Percentiles rank a stretch among this genome's conserved stretches.
phyloP scores from a whole-genome alignment of 2,329 filamentous ascomycete genomes.

The Colletotrichum zoysiae region DNA sequence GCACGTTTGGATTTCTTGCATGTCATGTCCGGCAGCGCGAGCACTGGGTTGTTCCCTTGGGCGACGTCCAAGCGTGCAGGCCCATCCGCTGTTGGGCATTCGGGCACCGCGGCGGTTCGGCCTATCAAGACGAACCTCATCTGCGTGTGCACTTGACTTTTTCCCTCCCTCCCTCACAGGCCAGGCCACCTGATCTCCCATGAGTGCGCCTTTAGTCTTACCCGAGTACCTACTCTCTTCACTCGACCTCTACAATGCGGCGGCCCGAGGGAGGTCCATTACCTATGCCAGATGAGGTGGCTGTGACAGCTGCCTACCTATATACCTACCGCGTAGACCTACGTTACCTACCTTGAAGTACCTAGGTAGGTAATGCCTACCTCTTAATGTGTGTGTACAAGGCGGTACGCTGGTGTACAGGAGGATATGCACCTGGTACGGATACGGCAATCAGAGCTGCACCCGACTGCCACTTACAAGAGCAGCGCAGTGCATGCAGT shows the following conservation, averaged over 20 bases:
- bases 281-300: neutral
- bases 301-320: neutral
- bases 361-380: no score
- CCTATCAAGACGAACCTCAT: slow-evolving; percentile 33
- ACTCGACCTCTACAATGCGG: neutral
- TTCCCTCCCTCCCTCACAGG: neutral
- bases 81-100: slow-evolving; percentile 28
- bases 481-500: neutral
- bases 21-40: neutral
- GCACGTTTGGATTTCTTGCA: slow-evolving; percentile 39
- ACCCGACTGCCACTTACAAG: slow-evolving; percentile 4
- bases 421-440: neutral
- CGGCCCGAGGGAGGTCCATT: neutral
- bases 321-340: no score
- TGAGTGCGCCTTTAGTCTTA: neutral
- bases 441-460: neutral
- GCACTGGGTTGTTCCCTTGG: slow-evolving; percentile 36
- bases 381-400: neutral
- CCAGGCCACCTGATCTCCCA: slow-evolving; percentile 20
- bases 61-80: slow-evolving; percentile 24
- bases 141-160: slow-evolving; percentile 22
- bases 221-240: neutral
- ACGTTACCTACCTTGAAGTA: no score
- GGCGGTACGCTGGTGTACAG: neutral
- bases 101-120: slow-evolving; percentile 19